Conservation (phyloP, 177 flowering plant genomes). For the Telopea speciosissima region DNA sequence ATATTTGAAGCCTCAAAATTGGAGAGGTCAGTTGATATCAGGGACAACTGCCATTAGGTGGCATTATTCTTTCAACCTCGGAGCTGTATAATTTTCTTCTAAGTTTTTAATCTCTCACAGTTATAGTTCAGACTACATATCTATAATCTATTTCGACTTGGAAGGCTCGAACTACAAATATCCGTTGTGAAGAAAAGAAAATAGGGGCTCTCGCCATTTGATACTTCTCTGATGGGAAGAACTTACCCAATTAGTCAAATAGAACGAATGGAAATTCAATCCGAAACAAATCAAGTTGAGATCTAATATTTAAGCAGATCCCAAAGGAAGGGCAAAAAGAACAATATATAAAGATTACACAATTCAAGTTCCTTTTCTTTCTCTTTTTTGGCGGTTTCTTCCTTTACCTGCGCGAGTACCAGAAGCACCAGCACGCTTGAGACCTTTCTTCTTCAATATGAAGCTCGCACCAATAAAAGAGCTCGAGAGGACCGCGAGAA, state of each 20-base stretch:
- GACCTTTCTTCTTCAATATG: conserved; percentile 32
- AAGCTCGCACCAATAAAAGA: conserved; percentile 33
- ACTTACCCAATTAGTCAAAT: neutral
- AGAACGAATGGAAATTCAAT: neutral
- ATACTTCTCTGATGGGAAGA: neutral
- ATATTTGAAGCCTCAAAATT: neutral
- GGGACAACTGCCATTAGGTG: no score
- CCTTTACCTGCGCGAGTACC: conserved; percentile 7
- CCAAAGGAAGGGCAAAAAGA: no score
- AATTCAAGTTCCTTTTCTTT: no score
- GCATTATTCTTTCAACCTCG: neutral
- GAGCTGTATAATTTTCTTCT: neutral
- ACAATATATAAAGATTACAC: no score
- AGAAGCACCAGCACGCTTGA: conserved; percentile 27
- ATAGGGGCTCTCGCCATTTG: neutral
- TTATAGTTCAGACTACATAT: neutral
- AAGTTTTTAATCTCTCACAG: neutral
- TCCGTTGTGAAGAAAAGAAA: neutral
- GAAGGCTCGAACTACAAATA: neutral
- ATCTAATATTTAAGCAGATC: neutral
- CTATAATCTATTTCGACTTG: neutral
- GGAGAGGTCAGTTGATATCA: no score
- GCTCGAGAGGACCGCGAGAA: conserved; percentile 29
- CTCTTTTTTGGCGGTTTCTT: no score
- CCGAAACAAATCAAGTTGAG: neutral